Evolutionary conservation across 2,329 filamentous ascomycete species (phyloP).

Genomic region (Shiraia bambusicola): DNA sequence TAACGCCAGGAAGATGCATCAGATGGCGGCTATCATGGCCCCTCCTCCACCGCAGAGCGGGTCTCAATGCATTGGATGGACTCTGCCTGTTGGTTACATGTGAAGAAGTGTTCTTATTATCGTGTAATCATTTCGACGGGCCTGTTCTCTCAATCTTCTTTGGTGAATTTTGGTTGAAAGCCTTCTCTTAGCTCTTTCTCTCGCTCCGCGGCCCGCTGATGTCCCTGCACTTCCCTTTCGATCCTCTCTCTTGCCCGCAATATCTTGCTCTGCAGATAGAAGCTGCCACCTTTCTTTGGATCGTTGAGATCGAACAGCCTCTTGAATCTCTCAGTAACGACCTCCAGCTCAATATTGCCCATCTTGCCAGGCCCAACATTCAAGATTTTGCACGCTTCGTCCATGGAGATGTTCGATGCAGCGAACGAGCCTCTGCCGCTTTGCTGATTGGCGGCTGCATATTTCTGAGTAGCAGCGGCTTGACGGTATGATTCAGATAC

Average conservation of each 20-base stretch:
- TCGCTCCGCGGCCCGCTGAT: constrained; percentile 67
- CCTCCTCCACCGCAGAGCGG: too few species aligned
- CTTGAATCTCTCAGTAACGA: constrained; percentile 87
- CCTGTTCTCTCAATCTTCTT: constrained; percentile 56
- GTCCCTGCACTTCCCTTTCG: constrained; percentile 78
- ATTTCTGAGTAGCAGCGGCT: constrained; percentile 82
- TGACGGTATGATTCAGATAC: constrained; percentile 95
- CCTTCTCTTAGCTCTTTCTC: constrained; percentile 81
- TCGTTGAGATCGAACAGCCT: constrained; percentile 92
- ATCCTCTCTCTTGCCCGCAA: constrained; percentile 87
- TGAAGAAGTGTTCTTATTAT: too few species aligned
- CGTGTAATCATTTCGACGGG: not conserved
- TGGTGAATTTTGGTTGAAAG: constrained; percentile 94
- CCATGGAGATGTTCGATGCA: constrained; percentile 78
- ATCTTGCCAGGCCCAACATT: constrained; percentile 87
- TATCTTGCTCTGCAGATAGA: constrained; percentile 98
- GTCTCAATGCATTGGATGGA: too few species aligned
- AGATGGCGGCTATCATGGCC: not conserved
- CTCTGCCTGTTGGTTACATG: too few species aligned
- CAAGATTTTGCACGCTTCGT: constrained; percentile 95
- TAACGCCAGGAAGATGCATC: constrained; percentile 4
- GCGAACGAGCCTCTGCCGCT: constrained; percentile 54
- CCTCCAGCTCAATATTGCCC: constrained; percentile 74
- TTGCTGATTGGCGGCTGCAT: constrained; percentile 72
- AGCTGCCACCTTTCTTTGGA: constrained; percentile 92